A percentile compares a stretch with the other conserved stretches of the same genome.
These are phyloP conservation scores for Aspergillus sp. DNA, from an alignment of 2,329 filamentous ascomycete species.

Conservation along the genomic window DNA sequence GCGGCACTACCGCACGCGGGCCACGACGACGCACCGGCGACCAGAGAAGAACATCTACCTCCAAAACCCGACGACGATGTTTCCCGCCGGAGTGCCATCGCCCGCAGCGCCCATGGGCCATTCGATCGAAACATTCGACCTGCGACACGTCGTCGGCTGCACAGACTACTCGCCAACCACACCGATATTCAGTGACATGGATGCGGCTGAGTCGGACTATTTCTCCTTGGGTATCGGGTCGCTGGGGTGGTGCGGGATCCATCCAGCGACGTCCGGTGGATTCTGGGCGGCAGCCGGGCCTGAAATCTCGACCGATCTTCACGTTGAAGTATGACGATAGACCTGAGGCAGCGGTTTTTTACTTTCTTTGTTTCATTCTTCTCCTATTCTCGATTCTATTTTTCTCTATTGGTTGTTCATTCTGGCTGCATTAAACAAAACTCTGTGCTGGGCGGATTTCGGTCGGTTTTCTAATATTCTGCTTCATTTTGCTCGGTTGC, in stretches of 20 bases:
- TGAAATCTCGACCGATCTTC: slow-evolving; percentile 12
- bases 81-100: slow-evolving; percentile 8
- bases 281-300: slow-evolving; percentile 7
- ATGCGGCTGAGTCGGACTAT: slow-evolving; percentile 10
- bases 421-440: neutral
- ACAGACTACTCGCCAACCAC: slow-evolving; percentile 15
- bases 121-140: slow-evolving; percentile 13
- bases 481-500: neutral
- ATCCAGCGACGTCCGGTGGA: slow-evolving; percentile 7
- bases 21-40: slow-evolving; percentile 4
- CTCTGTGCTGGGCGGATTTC: neutral
- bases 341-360: slow-evolving; percentile 1
- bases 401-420: neutral
- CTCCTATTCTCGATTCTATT: neutral
- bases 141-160: slow-evolving; percentile 19
- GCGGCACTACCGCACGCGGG: slow-evolving; percentile 4
- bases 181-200: slow-evolving; percentile 20
- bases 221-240: slow-evolving; percentile 4
- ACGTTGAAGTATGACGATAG: slow-evolving; percentile 9
- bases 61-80: slow-evolving; percentile 7
- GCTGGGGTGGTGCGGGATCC: slow-evolving; percentile 11
- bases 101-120: slow-evolving; percentile 9
- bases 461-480: neutral
- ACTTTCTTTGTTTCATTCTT: slow-evolving; percentile 2
- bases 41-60: slow-evolving; percentile 8